Evolutionary conservation across 1,139 yeast genomes (phyloP), one percentile per base, ranked within the genome.

Genomic region (Nakaseomyces sp.): DNA sequence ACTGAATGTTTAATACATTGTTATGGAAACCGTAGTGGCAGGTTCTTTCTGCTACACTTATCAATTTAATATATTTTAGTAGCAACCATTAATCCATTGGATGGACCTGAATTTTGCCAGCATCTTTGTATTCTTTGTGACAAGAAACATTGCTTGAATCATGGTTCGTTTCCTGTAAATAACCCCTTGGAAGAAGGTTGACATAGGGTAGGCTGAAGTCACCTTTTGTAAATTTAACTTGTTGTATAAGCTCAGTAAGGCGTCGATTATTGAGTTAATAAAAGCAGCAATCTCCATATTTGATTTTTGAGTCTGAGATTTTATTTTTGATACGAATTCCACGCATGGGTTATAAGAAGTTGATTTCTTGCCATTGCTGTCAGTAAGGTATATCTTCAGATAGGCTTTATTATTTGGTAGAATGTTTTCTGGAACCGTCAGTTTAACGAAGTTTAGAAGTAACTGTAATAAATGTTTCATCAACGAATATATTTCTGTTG

Each of bases 111-210:
- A 53, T 19, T 47, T 41, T 3, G 54, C 41, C 17, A 50, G 47
- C 25, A 56, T 35, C 24, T 48, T 47, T 19, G 42, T 30, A 29
- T 57, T 54, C 3, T 49, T 44, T 12, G 48, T 32, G n/a, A 50
- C 43, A 12, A 57, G 38, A 13, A 56, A 36, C 5, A 43, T 46
- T n/a, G 52, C 37, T 30, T 52, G 55, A 5, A 55, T 47, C 22
- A 47, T 37, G 13, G 45, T 31, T 38, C 56, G 46, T 29, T 33
- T 38, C 13, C 16, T 19, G 17, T 35, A 38, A 18, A 40, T 37
- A 12, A 17, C 37, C 42, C 19, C 22, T 12, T n/a, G n/a, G 10
- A 22, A 5, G 17, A 19, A 20, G 8, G 5, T 3, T 20, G 38
- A 15, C 18, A 20, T 20, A 2, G 17, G 29, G n/a, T 1, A n/a